Base-by-base conservation (phyloP, 257 asterid genomes). In the Perilla frutescens region DNA sequence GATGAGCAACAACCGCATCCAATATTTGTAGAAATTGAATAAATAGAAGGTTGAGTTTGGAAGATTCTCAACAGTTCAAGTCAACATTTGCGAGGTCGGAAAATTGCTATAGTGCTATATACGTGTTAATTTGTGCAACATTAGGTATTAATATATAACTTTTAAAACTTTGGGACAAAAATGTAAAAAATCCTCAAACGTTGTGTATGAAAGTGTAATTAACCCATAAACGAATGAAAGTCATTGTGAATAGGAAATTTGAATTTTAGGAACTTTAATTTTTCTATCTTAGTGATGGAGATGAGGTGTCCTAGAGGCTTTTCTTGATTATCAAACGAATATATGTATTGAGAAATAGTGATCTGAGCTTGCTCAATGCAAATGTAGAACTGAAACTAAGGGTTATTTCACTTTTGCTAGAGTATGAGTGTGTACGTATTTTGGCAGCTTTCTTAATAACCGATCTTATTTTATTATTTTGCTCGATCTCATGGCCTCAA, bases 401-500 rank as follows among this genome's bases (percentile, higher is more conserved):
- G 10, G 41, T 53, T 55, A 32, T 62, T 36, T 31, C 26, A 37
- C 4, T 14, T 44, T 53, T 41, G 45, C 26, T n/a, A n/a, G 50
- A 13, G 32, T 34, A 45, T 43, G 53, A 65, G 31, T 10, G 51
- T 14, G 1, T 12, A 41, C 15, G 26, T 9, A 11, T 67, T 32
- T 43, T 67, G 41, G 48, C 31, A 53, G 39, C 32, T 68, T 51
- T n/a, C 6, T 1, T 31, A 14, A 7, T 15, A 43, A 51, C 54
- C 37, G 8, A 20, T 26, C 56, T 51, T 61, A 41, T 62, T 3
- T n/a, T 50, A 14, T 68, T 58, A 62, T 50, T 68, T 53, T 40
- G 66, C 51, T 41, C 8, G 53, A 14, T 44, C 34, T 70, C 47
- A 26, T 70, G 34, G 55, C 51, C 8, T 71, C 2, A 31, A 39